Evolutionary conservation across 2,329 filamentous ascomycete genomes (phyloP), one percentile per base, ranked within the genome.

Genomic region (Colletotrichum siamense): DNA sequence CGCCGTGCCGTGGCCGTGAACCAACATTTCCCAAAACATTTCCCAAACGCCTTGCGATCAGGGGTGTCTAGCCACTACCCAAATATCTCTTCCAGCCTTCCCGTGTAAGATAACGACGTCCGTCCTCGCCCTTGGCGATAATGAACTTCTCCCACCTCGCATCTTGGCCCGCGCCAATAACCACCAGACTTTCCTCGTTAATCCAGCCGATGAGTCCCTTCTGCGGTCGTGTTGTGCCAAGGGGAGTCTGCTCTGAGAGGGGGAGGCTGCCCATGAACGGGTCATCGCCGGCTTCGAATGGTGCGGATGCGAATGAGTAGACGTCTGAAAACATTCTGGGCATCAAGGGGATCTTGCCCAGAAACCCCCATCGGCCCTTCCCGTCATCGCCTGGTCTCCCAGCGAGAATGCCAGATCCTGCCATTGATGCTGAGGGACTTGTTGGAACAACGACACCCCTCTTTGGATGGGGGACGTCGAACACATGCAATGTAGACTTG

Each of bases 401-500:
- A 9, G 73, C 67, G n/a, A 77, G 69, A 13, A 68, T 78, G 32
- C 70, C 71, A 9, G 69, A 75, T 3, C 74, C 61, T 7, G 63
- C 71, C 64, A 69, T 69, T 12, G 81, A 82, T 34, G 82, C 79
- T 8, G 82, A 79, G 7, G 78, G 77, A 24, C 69, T 77, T 5
- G 74, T 34, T 36, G 73, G 70, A 18, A 62, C 65, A 4, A 62
- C 82, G 16, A 68, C 18, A 5, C 85, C 83, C 77, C 86, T 87
- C 67, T 87, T 88, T 10, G 88, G 86, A 75, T 91, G 90, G 6
- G 94, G 94, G 1, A 98, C 89, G 81, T 99, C 96, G 82, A 98
- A 99, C 49, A 99, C 91, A 85, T 99, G 97, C 13, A 99, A 89
- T 1, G 96, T 99, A 8, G 95, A 96, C 86, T 99, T 99, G 88